Evolutionary conservation across 106 monocot genomes (phyloP).

Genomic region (Dactylorhiza incarnata): DNA sequence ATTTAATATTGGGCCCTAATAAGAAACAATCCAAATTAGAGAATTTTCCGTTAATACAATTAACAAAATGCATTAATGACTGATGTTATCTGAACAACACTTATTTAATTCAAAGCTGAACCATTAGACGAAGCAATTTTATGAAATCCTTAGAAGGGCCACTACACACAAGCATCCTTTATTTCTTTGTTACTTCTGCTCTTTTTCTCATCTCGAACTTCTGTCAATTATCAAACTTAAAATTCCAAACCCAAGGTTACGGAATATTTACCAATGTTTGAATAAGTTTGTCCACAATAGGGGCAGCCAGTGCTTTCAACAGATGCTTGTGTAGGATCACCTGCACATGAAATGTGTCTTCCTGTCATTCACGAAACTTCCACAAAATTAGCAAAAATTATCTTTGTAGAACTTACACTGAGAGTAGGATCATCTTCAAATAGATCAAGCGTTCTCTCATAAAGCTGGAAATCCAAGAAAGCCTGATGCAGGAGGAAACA

Average conservation of each 20-base stretch:
- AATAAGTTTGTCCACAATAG: conserved; percentile 63
- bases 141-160: background rate
- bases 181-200: background rate
- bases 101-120: background rate
- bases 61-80: background rate
- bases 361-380: background rate
- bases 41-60: background rate
- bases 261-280: conserved; percentile 46
- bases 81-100: background rate
- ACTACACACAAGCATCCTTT: background rate
- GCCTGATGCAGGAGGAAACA: conserved; percentile 29
- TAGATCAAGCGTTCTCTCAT: conserved; percentile 73
- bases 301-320: conserved; percentile 60
- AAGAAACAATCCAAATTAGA: background rate
- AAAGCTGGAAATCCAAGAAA: conserved; percentile 78
- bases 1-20: background rate
- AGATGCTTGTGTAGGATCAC: conserved; percentile 85
- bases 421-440: conserved; percentile 91
- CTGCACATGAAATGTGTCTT: conserved; percentile 23
- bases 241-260: background rate
- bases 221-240: background rate
- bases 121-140: background rate
- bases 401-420: conserved; percentile 34
- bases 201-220: background rate
- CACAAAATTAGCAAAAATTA: background rate